phyloP scores from a whole-genome alignment of 2,329 filamentous ascomycete genomes.

The Talaromyces sp. region DNA sequence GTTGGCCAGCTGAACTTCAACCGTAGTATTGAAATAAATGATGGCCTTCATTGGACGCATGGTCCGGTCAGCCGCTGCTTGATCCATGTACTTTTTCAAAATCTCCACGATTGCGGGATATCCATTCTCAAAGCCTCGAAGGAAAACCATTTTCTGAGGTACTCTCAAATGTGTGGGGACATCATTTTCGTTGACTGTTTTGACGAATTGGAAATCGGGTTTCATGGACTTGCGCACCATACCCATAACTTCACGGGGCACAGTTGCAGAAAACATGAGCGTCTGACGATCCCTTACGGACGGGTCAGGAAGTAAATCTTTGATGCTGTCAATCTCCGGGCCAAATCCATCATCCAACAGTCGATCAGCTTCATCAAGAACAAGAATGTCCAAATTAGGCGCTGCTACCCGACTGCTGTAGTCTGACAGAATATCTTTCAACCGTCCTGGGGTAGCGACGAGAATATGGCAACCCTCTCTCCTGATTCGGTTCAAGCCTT shows the following conservation, averaged over 20 bases:
- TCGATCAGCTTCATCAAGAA: constrained; percentile 66
- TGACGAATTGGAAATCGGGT: constrained; percentile 79
- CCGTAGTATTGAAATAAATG: constrained; percentile 80
- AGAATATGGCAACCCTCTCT: constrained; percentile 80
- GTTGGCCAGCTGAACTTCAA: constrained; percentile 64
- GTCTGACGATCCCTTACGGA: constrained; percentile 72
- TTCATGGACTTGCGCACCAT: constrained; percentile 78
- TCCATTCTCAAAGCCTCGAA: constrained; percentile 69
- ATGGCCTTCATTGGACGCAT: constrained; percentile 86
- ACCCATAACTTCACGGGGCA: constrained; percentile 75
- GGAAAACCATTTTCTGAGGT: constrained; percentile 70
- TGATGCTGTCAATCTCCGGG: constrained; percentile 61
- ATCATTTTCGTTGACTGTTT: constrained; percentile 81
- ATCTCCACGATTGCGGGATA: constrained; percentile 77
- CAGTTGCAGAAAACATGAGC: constrained; percentile 91
- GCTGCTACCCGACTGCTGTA: constrained; percentile 60
- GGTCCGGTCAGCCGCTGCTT: constrained; percentile 37
- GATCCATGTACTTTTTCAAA: constrained; percentile 56
- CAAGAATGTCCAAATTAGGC: constrained; percentile 56
- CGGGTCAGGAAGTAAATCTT: constrained; percentile 60
- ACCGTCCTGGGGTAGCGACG: constrained; percentile 83
- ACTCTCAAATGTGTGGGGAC: constrained; percentile 79
- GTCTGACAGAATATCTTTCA: constrained; percentile 77
- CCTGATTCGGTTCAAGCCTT: constrained; percentile 66
- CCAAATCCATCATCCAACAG: constrained; percentile 67